Conservation (phyloP, 2,329 filamentous ascomycete genomes). For the Trichoderma guizhouense region DNA sequence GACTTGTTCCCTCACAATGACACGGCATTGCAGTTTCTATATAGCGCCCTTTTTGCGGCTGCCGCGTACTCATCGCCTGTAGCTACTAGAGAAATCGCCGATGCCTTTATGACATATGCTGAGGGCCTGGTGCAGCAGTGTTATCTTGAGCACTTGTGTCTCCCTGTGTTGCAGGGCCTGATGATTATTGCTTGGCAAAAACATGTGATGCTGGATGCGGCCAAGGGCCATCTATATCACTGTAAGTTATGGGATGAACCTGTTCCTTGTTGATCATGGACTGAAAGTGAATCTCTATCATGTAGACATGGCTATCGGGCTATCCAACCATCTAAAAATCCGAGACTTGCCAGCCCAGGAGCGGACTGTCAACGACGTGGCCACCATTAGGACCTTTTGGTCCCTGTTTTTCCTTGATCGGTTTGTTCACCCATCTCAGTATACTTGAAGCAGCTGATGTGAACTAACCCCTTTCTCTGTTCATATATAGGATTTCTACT, state of each 20-base stretch:
- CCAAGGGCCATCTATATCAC: conserved; percentile 15
- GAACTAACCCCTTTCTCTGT: background rate
- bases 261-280: background rate
- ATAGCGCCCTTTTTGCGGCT: conserved; percentile 8
- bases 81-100: background rate
- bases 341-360: background rate
- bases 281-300: background rate
- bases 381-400: conserved; percentile 16
- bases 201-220: conserved; percentile 3
- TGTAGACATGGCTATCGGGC: conserved; percentile 16
- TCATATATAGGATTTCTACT: background rate
- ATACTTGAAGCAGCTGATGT: background rate
- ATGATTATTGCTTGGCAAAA: conserved; percentile 14
- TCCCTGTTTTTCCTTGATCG: conserved; percentile 12
- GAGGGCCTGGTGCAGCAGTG: conserved; percentile 16
- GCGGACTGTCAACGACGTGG: background rate
- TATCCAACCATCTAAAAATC: conserved; percentile 10
- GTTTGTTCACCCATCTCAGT: background rate
- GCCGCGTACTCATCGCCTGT: conserved; percentile 11
- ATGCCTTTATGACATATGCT: conserved; percentile 11
- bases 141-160: conserved; percentile 14
- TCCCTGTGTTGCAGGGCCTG: conserved; percentile 9
- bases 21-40: conserved; percentile 14
- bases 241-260: background rate
- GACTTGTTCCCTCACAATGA: conserved; percentile 16